A percentile compares a stretch with the other conserved stretches of the same genome.
Evolutionary conservation across 2,329 filamentous ascomycete genomes (phyloP).

Genomic region (Magnaporthiopsis rhizophila): DNA sequence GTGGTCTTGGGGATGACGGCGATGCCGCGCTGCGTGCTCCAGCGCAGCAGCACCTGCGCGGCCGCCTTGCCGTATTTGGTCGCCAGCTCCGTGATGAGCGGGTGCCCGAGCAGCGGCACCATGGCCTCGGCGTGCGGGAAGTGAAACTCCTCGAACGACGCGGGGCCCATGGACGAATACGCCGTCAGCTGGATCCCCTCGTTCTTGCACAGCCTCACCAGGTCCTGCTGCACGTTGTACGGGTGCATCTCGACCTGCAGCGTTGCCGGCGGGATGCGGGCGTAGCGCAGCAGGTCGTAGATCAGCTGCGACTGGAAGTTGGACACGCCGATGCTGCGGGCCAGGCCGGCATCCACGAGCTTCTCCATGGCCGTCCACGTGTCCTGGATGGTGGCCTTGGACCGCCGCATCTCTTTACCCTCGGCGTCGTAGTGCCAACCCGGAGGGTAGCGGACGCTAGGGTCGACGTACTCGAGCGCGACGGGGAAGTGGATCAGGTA

Average conservation of each 20-base stretch:
- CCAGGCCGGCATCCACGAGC: constrained; percentile 60
- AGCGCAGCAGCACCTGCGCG: constrained; percentile 76
- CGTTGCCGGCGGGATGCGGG: constrained; percentile 63
- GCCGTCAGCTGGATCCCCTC: constrained; percentile 70
- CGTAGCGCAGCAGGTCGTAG: constrained; percentile 73
- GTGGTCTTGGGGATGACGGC: constrained; percentile 70
- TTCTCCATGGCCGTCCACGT: constrained; percentile 78
- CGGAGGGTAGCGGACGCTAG: constrained; percentile 68
- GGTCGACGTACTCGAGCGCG: constrained; percentile 78
- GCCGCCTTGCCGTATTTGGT: constrained; percentile 64
- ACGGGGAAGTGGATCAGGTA: constrained; percentile 88
- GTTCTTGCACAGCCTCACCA: constrained; percentile 60
- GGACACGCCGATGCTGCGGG: constrained; percentile 68
- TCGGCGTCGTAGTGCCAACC: constrained; percentile 67
- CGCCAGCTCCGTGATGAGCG: constrained; percentile 55
- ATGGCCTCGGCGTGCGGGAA: constrained; percentile 59
- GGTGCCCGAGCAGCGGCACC: constrained; percentile 62
- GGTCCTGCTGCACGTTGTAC: constrained; percentile 68
- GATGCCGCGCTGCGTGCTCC: constrained; percentile 75
- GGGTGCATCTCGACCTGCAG: constrained; percentile 90
- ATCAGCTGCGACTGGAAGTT: constrained; percentile 76
- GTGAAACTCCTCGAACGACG: constrained; percentile 70
- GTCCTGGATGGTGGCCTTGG: constrained; percentile 67
- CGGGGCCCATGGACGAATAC: constrained; percentile 77
- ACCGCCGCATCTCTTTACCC: constrained; percentile 51